phyloP scores from a whole-genome alignment of 2,329 filamentous ascomycete species.

The Lachnellula arida region DNA sequence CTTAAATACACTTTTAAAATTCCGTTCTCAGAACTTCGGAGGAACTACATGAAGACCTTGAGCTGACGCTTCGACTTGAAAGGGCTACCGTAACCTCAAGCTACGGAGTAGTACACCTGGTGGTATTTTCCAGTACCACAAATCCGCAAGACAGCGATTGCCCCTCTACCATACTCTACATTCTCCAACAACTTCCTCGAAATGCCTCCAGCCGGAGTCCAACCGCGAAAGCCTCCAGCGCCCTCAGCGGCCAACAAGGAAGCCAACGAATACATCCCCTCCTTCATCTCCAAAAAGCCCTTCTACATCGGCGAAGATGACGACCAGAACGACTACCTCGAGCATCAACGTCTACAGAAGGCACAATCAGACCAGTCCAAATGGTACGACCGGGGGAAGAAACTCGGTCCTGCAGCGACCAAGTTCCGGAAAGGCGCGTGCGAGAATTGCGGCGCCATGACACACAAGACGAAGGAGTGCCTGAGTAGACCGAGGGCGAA shows the following conservation, averaged over 20 bases:
- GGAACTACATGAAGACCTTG: too few relatives aligned
- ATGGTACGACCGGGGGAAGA: conserved; percentile 92
- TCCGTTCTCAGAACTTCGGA: too few relatives aligned
- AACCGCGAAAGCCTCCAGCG: conserved; percentile 30
- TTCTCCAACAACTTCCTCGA: conserved; percentile 8
- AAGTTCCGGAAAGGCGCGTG: conserved; percentile 98
- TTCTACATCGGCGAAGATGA: conserved; percentile 86
- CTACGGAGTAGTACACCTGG: background rate
- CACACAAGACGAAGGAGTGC: conserved; percentile 93
- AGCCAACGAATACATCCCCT: conserved; percentile 97
- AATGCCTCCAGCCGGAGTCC: conserved; percentile 38
- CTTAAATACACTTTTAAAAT: background rate
- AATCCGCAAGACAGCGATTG: background rate
- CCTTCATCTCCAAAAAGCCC: conserved; percentile 95
- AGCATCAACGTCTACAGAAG: conserved; percentile 82
- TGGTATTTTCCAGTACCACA: background rate
- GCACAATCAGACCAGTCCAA: conserved; percentile 62
- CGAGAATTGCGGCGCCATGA: conserved; percentile 97
- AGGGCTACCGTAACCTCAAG: background rate
- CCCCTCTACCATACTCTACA: background rate
- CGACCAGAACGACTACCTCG: conserved; percentile 80
- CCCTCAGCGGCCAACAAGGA: conserved; percentile 61
- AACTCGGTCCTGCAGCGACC: conserved; percentile 79
- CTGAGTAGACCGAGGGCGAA: conserved; percentile 81
- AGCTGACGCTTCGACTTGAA: background rate